These are phyloP conservation scores for Ceratobasidium sp. DNA, from an alignment of 1,284 basidiomycete species.

Conservation along the genomic window DNA sequence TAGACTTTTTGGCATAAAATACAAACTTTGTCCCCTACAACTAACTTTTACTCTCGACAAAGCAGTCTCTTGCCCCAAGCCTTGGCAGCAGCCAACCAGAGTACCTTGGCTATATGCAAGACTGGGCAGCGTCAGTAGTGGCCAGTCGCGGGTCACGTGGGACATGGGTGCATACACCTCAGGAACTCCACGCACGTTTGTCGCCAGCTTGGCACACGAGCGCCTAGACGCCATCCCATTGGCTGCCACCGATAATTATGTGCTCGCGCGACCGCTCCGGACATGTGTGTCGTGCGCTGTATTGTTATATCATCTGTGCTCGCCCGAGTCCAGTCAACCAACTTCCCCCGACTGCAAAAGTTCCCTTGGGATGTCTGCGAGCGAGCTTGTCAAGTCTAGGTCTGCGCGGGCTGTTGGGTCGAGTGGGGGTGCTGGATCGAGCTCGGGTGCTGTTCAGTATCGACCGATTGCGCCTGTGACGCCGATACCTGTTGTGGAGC, in stretches of 20 bases:
- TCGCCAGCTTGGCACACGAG: constrained; percentile 38
- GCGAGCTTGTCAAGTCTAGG: constrained; percentile 40
- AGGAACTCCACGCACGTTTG: constrained; percentile 36
- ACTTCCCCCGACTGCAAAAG: background rate
- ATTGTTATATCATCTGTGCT: constrained; percentile 13
- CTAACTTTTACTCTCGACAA: too few relatives aligned
- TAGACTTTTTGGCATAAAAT: too few relatives aligned
- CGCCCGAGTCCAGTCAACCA: background rate
- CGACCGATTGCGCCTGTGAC: constrained; percentile 37
- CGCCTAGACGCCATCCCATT: constrained; percentile 18
- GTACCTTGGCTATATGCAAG: background rate
- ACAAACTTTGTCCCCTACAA: too few relatives aligned
- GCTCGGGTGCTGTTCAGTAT: constrained; percentile 2
- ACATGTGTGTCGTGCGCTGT: constrained; percentile 22
- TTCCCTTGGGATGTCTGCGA: constrained; percentile 31
- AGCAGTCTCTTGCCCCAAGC: too few relatives aligned
- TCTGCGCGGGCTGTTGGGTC: background rate
- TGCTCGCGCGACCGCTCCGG: constrained; percentile 42
- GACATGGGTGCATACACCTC: constrained; percentile 26
- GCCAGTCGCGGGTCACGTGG: constrained; percentile 13
- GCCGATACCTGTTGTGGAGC: constrained; percentile 23
- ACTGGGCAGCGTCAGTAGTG: background rate
- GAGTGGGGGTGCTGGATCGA: background rate
- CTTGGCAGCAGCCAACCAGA: too few relatives aligned
- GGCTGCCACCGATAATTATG: constrained; percentile 2